Conservation (phyloP, 306 rosid genomes). For the Quercus alba region DNA sequence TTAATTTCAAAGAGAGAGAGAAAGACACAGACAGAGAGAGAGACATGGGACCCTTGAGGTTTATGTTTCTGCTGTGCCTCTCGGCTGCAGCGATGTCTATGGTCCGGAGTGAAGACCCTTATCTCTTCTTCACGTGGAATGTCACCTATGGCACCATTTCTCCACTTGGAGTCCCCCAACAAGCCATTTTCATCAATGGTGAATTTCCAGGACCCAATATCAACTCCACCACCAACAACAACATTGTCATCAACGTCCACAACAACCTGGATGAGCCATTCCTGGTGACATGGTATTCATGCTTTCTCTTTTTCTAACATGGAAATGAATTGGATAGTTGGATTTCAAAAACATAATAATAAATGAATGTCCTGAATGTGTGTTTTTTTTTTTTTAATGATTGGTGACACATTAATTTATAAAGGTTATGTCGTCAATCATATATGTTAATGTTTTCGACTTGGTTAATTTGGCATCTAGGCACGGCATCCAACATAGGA, state of each 20-base stretch:
- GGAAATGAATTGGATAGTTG: too few species aligned
- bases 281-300: conserved; percentile 55
- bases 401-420: too few species aligned
- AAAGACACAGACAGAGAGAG: background rate
- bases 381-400: too few species aligned
- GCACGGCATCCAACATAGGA: conserved; percentile 75
- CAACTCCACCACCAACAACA: conserved; percentile 78
- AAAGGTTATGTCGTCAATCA: too few species aligned
- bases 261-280: conserved; percentile 83
- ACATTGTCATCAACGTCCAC: conserved; percentile 58
- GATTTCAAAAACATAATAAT: too few species aligned
- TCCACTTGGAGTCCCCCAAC: conserved; percentile 81
- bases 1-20: background rate
- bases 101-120: conserved; percentile 62
- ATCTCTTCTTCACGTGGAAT: conserved; percentile 64
- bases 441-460: background rate
- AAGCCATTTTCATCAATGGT: conserved; percentile 77
- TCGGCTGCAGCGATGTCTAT: conserved; percentile 16
- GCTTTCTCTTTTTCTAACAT: too few species aligned
- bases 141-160: conserved; percentile 72
- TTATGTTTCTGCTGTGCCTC: conserved; percentile 36
- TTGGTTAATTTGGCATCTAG: conserved; percentile 7
- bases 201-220: conserved; percentile 81
- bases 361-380: too few species aligned
- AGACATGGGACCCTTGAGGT: conserved; percentile 17